Base-by-base conservation (phyloP, 768 basidiomycete species). In the Erythrobasidium yunnanense region DNA sequence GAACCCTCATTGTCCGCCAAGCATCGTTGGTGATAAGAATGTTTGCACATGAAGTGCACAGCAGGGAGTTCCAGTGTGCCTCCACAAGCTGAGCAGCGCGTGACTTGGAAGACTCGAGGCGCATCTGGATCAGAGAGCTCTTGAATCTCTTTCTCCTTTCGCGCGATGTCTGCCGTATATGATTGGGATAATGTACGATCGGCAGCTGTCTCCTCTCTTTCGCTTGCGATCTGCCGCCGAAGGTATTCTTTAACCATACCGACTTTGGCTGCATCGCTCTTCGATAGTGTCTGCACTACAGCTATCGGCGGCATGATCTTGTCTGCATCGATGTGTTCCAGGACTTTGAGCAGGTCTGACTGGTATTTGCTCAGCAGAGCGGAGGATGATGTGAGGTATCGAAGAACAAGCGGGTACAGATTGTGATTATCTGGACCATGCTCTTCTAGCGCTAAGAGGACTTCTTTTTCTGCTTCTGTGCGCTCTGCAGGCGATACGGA, bases 21-120 rank as follows among this genome's bases (percentile, higher is more conserved):
- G 47, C 57, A 88, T 89, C 91, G 81, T 74, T 93, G 90, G 75
- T 99, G 95, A 78, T 89, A 97, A 68, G 88, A 90, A 74, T 97
- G 95, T 72, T 86, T 85, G 77, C 93, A 99, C 93, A 97, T 95
- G 74, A 96, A 97, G 76, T 97, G 92, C 4, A 97, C 81, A 69
- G 84, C 87, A 0, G 95, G 93, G 8, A 96, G 82, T 74, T 96
- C 92, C 67, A 97, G 83, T 71, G 87, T 88, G 0, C 86, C 88
- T 17, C 85, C 82, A 75, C 95, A 97, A 2, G 85, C 82, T 22
- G 92, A 86, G 76, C 95, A 97, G 45, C 90, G 81, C 6, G 91
- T 92, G 67, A 93, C 88, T 73, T 96, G 91, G 80, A 96, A 95
- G 22, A 96, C 87, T 20, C 83, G 82, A 0, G 95, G 87, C 56